Evolutionary conservation across 139 green algal genomes (phyloP).

Genomic region (Chlamydomonas schloesseri): DNA sequence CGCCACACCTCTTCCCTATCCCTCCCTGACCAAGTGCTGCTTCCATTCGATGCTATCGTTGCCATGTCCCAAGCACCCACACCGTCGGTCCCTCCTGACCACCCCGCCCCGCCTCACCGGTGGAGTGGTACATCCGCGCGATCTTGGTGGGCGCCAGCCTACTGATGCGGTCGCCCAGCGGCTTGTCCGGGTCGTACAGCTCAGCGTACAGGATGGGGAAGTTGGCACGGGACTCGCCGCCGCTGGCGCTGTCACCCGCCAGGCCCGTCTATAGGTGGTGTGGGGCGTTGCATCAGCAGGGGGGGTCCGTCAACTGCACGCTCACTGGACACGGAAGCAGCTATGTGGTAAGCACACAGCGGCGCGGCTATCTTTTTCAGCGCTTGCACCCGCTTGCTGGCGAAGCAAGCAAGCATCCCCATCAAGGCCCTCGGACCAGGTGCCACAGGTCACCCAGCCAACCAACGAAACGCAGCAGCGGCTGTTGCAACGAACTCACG

Average conservation of each 20-base stretch:
- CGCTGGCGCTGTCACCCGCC: constrained; percentile 41
- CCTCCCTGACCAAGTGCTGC: too few species aligned
- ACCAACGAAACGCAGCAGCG: too few species aligned
- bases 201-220: constrained; percentile 34
- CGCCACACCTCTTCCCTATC: too few species aligned
- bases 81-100: too few species aligned
- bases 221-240: constrained; percentile 31
- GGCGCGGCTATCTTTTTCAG: background rate
- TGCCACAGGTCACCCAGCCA: too few species aligned
- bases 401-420: too few species aligned
- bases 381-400: too few species aligned
- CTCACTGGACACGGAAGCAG: background rate
- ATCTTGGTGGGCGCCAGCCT: background rate
- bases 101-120: background rate
- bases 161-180: background rate
- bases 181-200: constrained; percentile 21
- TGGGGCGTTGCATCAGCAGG: background rate
- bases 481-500: constrained; percentile 21
- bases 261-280: background rate
- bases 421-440: too few species aligned
- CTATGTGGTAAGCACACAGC: background rate
- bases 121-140: constrained; percentile 48
- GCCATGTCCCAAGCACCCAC: too few species aligned
- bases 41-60: too few species aligned
- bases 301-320: too few species aligned